phyloP scores from a whole-genome alignment of 768 basidiomycete species.

The Galerina marginata region DNA sequence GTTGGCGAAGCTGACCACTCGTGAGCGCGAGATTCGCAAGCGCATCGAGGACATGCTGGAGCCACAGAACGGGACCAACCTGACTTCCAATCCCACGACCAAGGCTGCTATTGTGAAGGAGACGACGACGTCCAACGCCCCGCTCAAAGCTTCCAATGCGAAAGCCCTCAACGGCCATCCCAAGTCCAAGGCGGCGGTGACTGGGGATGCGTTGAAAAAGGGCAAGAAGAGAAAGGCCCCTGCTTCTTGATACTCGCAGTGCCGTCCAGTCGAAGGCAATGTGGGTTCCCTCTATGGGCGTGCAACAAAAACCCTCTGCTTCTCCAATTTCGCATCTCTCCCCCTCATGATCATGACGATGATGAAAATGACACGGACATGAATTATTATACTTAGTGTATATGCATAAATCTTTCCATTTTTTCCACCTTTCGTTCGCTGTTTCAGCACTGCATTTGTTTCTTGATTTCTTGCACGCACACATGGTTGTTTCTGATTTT shows the following conservation, averaged over 20 bases:
- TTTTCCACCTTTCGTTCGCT: background rate
- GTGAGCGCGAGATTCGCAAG: conserved; percentile 80
- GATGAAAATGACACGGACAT: background rate
- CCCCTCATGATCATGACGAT: background rate
- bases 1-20: conserved; percentile 67
- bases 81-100: conserved; percentile 7
- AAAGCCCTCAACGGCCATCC: conserved; percentile 52
- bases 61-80: conserved; percentile 39
- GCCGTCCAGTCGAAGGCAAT: conserved; percentile 28
- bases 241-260: conserved; percentile 28
- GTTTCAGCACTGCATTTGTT: conserved; percentile 13
- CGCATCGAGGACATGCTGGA: conserved; percentile 76
- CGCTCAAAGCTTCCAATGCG: conserved; percentile 41
- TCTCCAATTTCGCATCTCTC: background rate
- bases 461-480: conserved; percentile 15
- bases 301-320: background rate
- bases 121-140: conserved; percentile 34
- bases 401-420: background rate
- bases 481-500: conserved; percentile 1
- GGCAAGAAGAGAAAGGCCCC: conserved; percentile 61
- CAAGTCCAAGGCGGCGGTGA: conserved; percentile 46
- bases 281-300: background rate
- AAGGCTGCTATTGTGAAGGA: conserved; percentile 28
- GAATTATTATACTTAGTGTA: background rate
- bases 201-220: conserved; percentile 55